Conservation (phyloP, 2,329 filamentous ascomycete species). For the Fonsecaea monophora region DNA sequence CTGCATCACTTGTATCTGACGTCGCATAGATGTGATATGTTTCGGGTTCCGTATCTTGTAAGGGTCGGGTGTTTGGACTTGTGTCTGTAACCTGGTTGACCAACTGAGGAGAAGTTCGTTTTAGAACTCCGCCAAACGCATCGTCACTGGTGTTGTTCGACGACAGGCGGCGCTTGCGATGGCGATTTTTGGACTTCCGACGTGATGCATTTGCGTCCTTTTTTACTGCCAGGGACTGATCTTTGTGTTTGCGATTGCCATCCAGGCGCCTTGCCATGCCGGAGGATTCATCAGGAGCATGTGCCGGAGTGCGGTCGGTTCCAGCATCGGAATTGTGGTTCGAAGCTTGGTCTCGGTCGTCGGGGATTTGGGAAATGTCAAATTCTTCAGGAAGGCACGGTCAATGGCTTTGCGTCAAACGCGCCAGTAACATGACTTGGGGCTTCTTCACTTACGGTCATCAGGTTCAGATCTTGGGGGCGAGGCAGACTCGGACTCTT, state of each 20-base stretch:
- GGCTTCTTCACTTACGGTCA: constrained; percentile 18
- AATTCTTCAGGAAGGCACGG: constrained; percentile 25
- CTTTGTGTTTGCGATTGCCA: neutral
- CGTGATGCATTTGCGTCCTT: neutral
- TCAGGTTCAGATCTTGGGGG: constrained; percentile 19
- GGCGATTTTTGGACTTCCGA: constrained; percentile 21
- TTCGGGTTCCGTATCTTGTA: constrained; percentile 37
- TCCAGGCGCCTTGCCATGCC: constrained; percentile 11
- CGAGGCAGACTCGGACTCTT: constrained; percentile 24
- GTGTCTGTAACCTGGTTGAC: neutral
- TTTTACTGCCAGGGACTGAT: neutral
- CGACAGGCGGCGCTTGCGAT: constrained; percentile 4
- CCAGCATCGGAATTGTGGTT: neutral
- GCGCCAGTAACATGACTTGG: neutral
- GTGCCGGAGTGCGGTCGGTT: neutral
- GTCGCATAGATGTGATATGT: constrained; percentile 37
- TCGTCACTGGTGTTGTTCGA: constrained; percentile 1
- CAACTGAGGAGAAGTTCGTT: neutral
- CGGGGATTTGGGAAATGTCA: constrained; percentile 35
- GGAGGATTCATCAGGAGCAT: constrained; percentile 7
- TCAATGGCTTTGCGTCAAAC: neutral
- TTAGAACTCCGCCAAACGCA: neutral
- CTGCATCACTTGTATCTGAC: constrained; percentile 29
- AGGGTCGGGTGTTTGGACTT: constrained; percentile 7
- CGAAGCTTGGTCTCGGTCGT: constrained; percentile 29